Evolutionary conservation across 139 green algal species (phyloP).

Genomic region (Chlorella ohadii): DNA sequence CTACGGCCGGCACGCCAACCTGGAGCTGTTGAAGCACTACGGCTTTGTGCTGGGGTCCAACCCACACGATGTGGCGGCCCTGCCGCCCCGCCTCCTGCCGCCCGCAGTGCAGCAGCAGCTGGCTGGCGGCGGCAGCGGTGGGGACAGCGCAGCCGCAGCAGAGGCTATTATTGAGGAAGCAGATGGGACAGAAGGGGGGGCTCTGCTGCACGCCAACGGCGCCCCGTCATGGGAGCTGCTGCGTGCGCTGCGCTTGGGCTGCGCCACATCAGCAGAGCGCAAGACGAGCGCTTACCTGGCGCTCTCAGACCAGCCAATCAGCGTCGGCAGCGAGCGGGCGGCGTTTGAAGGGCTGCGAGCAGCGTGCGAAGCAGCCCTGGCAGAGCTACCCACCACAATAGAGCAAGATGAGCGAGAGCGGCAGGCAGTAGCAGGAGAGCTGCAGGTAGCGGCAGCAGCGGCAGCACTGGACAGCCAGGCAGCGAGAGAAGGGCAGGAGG

Average conservation of each 20-base stretch:
- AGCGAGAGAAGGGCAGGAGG: not conserved
- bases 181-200: not conserved
- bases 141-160: not conserved
- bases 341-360: conserved; percentile 17
- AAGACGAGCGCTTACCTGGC: conserved; percentile 21
- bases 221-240: conserved; percentile 69
- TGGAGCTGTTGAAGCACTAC: conserved; percentile 90
- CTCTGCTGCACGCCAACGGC: conserved; percentile 61
- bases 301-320: conserved; percentile 31
- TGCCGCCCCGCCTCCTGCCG: conserved; percentile 47
- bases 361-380: conserved; percentile 36
- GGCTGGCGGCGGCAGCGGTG: not conserved
- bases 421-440: not conserved
- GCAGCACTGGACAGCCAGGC: not conserved
- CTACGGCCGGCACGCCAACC: conserved; percentile 89
- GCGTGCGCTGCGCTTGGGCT: conserved; percentile 47
- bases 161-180: not conserved
- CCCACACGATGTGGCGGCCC: conserved; percentile 67
- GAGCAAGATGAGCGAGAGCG: conserved; percentile 29
- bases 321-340: conserved; percentile 20
- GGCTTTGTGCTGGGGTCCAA: conserved; percentile 86
- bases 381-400: conserved; percentile 20
- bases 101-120: conserved; percentile 29
- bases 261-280: conserved; percentile 20
- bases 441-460: not conserved